phyloP scores from a whole-genome alignment of 2,329 filamentous ascomycete species.

The Xylaria sp. region DNA sequence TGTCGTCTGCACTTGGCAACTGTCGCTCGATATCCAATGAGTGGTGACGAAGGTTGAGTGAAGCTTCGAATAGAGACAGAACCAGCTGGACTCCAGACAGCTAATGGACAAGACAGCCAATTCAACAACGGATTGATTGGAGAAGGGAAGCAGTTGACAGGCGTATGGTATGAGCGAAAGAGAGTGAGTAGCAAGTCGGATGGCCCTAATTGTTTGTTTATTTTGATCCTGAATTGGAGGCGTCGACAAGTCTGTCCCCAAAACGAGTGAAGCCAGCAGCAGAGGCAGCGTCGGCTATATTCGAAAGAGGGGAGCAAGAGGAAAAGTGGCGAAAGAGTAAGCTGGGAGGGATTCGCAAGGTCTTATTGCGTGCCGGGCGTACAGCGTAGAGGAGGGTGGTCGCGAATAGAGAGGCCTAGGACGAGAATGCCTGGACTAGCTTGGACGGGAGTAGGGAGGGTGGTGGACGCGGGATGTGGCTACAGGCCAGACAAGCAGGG shows the following conservation, averaged over 20 bases:
- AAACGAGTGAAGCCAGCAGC: slow-evolving; percentile 17
- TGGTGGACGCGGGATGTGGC: slow-evolving; percentile 10
- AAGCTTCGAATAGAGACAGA: slow-evolving; percentile 27
- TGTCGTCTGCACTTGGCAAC: slow-evolving; percentile 28
- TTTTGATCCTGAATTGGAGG: slow-evolving; percentile 39
- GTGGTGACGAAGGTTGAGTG: slow-evolving; percentile 22
- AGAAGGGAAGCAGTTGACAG: slow-evolving; percentile 31
- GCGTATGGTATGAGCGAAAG: neutral
- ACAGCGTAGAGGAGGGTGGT: slow-evolving; percentile 44
- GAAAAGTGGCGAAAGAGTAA: slow-evolving; percentile 49
- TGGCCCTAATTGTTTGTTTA: slow-evolving; percentile 44
- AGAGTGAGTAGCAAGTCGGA: slow-evolving; percentile 10
- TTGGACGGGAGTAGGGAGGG: slow-evolving; percentile 34
- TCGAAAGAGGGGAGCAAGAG: slow-evolving; percentile 42
- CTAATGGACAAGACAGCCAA: slow-evolving; percentile 23
- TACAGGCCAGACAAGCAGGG: slow-evolving; percentile 7
- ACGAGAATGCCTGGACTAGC: slow-evolving; percentile 27
- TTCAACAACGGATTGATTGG: slow-evolving; percentile 35
- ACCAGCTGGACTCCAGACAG: slow-evolving; percentile 32
- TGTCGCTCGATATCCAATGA: slow-evolving; percentile 31
- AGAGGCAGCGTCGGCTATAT: slow-evolving; percentile 26
- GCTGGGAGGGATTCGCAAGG: slow-evolving; percentile 46
- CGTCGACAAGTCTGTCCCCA: slow-evolving; percentile 4
- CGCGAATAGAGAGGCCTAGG: slow-evolving; percentile 46
- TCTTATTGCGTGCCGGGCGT: slow-evolving; percentile 49